phyloP scores from a whole-genome alignment of 306 rosid species.

The Nissolia schottii region DNA sequence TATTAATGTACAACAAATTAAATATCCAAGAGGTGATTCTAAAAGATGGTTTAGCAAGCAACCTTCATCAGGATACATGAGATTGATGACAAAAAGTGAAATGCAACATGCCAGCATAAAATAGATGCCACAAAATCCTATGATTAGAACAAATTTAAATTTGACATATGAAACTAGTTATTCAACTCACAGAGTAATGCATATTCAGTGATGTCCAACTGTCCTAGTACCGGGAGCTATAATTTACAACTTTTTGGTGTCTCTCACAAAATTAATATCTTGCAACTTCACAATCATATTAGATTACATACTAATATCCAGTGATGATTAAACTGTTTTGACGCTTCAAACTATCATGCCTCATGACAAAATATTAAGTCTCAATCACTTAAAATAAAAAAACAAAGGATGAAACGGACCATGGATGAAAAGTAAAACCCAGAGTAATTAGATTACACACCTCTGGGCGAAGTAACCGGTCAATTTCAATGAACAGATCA shows the following conservation, averaged over 20 bases:
- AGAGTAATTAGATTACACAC: slow-evolving; percentile 29
- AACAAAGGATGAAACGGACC: neutral
- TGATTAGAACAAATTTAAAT: no score
- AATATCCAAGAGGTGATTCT: neutral
- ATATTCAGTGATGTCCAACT: neutral
- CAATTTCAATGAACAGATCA: slow-evolving; percentile 78
- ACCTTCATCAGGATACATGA: neutral
- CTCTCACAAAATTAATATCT: neutral
- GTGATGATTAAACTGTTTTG: neutral
- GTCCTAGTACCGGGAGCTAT: neutral
- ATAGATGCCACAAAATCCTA: no score
- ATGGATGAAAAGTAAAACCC: neutral
- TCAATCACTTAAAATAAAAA: neutral
- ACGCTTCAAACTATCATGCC: neutral
- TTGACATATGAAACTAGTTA: no score
- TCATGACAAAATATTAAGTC: no score
- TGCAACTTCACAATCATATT: neutral
- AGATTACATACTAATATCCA: neutral
- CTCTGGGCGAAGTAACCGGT: slow-evolving; percentile 96
- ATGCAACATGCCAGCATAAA: no score
- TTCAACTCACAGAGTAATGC: neutral
- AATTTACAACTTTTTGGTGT: neutral
- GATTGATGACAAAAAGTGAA: no score
- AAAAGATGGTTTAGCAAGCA: neutral
- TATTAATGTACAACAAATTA: neutral